phyloP scores from a whole-genome alignment of 371 early-diverging fungal genomes.

The Mortierella sp. region DNA sequence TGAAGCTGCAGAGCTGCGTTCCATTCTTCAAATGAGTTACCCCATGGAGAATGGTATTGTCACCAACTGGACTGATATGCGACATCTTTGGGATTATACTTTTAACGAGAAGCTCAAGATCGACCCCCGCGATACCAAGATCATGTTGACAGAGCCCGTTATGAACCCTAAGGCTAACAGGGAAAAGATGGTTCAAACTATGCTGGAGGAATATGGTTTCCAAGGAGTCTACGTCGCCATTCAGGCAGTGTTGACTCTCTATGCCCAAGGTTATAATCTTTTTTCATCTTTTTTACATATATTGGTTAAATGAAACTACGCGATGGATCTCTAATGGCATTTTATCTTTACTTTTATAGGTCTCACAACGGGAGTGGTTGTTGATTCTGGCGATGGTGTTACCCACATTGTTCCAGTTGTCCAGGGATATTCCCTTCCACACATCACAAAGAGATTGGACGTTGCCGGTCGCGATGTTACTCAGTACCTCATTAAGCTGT shows the following conservation, averaged over 20 bases:
- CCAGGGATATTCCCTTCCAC: slow-evolving; percentile 94
- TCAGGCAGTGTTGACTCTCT: slow-evolving; percentile 97
- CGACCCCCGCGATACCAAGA: slow-evolving; percentile 89
- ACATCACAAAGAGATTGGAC: slow-evolving; percentile 92
- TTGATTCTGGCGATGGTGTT: slow-evolving; percentile 98
- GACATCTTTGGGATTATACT: slow-evolving; percentile 97
- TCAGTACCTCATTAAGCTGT: slow-evolving; percentile 94
- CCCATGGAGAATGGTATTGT: slow-evolving; percentile 99
- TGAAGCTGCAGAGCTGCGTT: slow-evolving; percentile 92
- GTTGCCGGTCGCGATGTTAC: slow-evolving; percentile 98
- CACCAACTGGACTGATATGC: slow-evolving; percentile 98
- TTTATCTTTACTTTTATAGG: slow-evolving; percentile 5
- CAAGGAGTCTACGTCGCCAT: slow-evolving; percentile 94
- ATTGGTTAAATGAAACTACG: background rate
- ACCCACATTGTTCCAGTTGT: slow-evolving; percentile 98
- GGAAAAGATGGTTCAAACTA: slow-evolving; percentile 92
- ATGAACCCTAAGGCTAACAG: slow-evolving; percentile 95
- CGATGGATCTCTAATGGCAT: background rate
- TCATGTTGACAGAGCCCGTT: slow-evolving; percentile 96
- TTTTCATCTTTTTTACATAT: background rate
- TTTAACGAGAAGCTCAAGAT: slow-evolving; percentile 92
- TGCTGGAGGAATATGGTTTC: slow-evolving; percentile 97
- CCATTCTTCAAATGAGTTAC: slow-evolving; percentile 94
- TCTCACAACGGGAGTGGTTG: slow-evolving; percentile 91
- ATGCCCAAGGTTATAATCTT: slow-evolving; percentile 89